phyloP scores from a whole-genome alignment of 495 filamentous ascomycete species.

The Tuber umbilicatum region DNA sequence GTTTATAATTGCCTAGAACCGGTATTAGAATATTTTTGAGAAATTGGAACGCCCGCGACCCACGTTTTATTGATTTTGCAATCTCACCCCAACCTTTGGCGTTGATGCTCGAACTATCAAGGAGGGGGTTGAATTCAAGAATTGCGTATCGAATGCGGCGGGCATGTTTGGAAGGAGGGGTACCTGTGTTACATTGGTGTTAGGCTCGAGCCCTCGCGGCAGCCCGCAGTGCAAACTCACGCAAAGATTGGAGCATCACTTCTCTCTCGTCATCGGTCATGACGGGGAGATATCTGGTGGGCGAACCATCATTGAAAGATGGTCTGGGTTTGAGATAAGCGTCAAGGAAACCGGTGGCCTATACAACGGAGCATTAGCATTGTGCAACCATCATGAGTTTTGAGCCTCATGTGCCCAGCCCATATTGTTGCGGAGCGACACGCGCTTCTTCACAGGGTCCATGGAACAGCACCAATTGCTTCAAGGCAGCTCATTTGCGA shows the following conservation, averaged over 20 bases:
- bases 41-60: not conserved
- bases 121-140: slow-evolving; percentile 75
- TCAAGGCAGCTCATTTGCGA: not conserved
- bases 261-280: slow-evolving; percentile 45
- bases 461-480: not conserved
- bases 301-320: slow-evolving; percentile 83
- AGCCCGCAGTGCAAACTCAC: slow-evolving; percentile 10
- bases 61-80: slow-evolving; percentile 53
- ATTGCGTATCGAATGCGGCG: slow-evolving; percentile 79
- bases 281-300: slow-evolving; percentile 51
- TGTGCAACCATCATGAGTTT: not conserved
- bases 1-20: slow-evolving; percentile 62
- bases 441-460: not conserved
- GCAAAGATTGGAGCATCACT: slow-evolving; percentile 35
- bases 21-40: not conserved
- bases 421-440: not conserved
- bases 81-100: slow-evolving; percentile 87
- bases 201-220: not conserved
- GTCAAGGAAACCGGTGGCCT: slow-evolving; percentile 74
- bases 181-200: slow-evolving; percentile 41
- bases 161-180: slow-evolving; percentile 73
- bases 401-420: slow-evolving; percentile 47
- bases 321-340: slow-evolving; percentile 75
- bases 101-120: slow-evolving; percentile 90
- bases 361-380: slow-evolving; percentile 42